Evolutionary conservation across 495 filamentous ascomycete genomes (phyloP), one percentile per base, ranked within the genome.

Genomic region (Aspergillus baeticus): DNA sequence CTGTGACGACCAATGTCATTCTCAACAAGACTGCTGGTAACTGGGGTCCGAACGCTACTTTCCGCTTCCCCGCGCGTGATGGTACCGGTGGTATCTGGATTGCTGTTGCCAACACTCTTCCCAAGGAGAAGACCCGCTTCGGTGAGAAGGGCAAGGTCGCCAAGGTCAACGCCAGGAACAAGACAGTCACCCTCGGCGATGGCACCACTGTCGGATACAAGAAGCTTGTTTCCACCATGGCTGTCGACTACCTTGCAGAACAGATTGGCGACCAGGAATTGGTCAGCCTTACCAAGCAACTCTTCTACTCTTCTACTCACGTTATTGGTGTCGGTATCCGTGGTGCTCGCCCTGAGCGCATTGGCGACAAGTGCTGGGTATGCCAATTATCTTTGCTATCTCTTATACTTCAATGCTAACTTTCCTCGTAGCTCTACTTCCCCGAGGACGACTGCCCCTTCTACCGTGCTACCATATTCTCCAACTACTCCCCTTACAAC

Each of bases 401-500:
- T 34, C 2, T 38, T 36, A 45, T 6, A 29, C 20, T 36, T 33
- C 10, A 10, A 20, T 23, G 15, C 42, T 53, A 15, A 50, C 41
- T 29, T 10, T n/a, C 26, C 33, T 13, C 48, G n/a, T 61, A 88
- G 91, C 84, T 99, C 52, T 99, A 99, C 85, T 99, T 98, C 87
- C 94, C 94, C 60, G 95, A 99, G 72, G 87, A 96, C 74, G 85
- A 99, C 84, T 96, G 92, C 82, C 92, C 91, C 69, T 99, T 99
- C 86, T 99, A 99, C 82, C 91, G 94, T 65, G 94, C 94, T 67
- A 99, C 94, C 59, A 98, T 99, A 78, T 99, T 99, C 86, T 98
- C 94, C 76, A 99, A 99, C 86, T 99, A 99, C 83, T 98, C 95
- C 15, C 94, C 93, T 55, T 84, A 96, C 84, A 99, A 99, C 80